Evolutionary conservation across 2,329 filamentous ascomycete genomes (phyloP), one percentile per base, ranked within the genome.

Genomic region (Apiospora arundinis): DNA sequence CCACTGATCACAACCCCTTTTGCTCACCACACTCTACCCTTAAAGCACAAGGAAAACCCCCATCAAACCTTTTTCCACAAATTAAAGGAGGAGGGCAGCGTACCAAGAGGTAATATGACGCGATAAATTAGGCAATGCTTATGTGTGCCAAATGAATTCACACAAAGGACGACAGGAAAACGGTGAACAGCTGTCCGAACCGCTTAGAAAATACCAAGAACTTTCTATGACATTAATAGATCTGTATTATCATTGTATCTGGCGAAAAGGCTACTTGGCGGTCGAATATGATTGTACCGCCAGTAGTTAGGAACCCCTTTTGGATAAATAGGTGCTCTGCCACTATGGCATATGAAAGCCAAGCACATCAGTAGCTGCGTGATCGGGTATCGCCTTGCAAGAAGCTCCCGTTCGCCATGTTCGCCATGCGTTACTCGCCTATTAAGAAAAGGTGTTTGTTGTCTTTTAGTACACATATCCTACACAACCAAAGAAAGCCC

Each of bases 391-490:
- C 49, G 9, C 6, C 49, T 32, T 56, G 2, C 16, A 52, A 11
- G 48, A 52, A 23, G 23, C 23, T 28, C 48, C 48, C 11, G 14
- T 7, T 8, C 16, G 14, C 25, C 25, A 14, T 18, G 6, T 32
- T 32, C n/a, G 49, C 12, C 25, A 28, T 56, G 25, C 14, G 8
- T 16, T 21, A 14, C 14, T 56, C 49, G 25, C 25, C 49, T 56
- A 56, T 16, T 16, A 56, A 32, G 32, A 56, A 16, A 25, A 32
- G 25, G 16, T 21, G 49, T 37, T n/a, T 7, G 52, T 28, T n/a
- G 52, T 37, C 28, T 32, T 32, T 60, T 60, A 16, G 52, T 60
- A 37, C 25, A 60, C 52, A 37, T 60, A 60, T 60, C 52, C 52
- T 60, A 60, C 52, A 60, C 37, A 56, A 21, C 8, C 7, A 56